phyloP scores from a whole-genome alignment of 2,329 filamentous ascomycete species.

The Zarea fungicola region DNA sequence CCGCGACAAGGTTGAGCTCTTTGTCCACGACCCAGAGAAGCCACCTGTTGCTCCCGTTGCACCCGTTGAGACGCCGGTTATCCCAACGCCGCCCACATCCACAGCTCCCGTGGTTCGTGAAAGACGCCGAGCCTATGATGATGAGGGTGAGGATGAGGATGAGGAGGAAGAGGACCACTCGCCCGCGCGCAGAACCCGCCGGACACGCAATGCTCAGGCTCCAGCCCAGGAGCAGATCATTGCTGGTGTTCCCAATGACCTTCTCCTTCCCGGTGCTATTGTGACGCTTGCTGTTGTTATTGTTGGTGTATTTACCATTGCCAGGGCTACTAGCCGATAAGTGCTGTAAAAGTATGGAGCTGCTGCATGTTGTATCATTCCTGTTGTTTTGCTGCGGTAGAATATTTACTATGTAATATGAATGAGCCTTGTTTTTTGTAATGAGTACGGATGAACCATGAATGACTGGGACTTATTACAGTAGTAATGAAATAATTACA shows the following conservation, averaged over 20 bases:
- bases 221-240: slow-evolving; percentile 71
- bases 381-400: slow-evolving; percentile 7
- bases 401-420: slow-evolving; percentile 14
- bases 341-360: not conserved
- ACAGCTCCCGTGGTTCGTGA: slow-evolving; percentile 44
- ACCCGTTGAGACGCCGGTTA: slow-evolving; percentile 36
- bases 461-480: no score
- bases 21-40: slow-evolving; percentile 89
- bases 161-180: slow-evolving; percentile 35
- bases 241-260: slow-evolving; percentile 86
- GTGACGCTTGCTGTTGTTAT: slow-evolving; percentile 94
- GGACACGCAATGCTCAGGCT: slow-evolving; percentile 30
- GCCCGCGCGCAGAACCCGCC: slow-evolving; percentile 31
- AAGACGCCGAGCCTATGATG: slow-evolving; percentile 41
- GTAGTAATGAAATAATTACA: no score
- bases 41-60: slow-evolving; percentile 67
- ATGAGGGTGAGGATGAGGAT: slow-evolving; percentile 51
- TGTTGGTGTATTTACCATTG: slow-evolving; percentile 84
- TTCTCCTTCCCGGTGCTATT: slow-evolving; percentile 88
- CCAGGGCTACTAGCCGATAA: slow-evolving; percentile 54
- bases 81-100: slow-evolving; percentile 44
- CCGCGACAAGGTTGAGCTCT: slow-evolving; percentile 93
- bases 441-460: slow-evolving; percentile 14
- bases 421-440: slow-evolving; percentile 15
- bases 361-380: slow-evolving; percentile 8